Conservation (phyloP, 2,329 filamentous ascomycete species). For the Fonsecaea multimorphosa region DNA sequence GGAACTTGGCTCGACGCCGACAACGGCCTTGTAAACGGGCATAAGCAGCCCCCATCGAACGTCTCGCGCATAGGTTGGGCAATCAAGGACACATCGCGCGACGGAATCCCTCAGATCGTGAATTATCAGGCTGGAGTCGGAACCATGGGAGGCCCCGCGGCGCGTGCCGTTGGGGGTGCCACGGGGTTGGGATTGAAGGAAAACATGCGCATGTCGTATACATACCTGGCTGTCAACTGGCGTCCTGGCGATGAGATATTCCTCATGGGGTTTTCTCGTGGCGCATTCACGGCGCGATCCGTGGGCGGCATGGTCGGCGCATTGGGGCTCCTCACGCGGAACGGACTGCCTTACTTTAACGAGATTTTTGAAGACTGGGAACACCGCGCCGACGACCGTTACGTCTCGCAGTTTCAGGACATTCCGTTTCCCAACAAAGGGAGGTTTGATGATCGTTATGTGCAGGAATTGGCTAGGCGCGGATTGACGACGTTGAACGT, state of each 20-base stretch:
- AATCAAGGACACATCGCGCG: conserved; percentile 43
- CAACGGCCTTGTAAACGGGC: conserved; percentile 40
- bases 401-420: conserved; percentile 40
- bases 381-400: conserved; percentile 40
- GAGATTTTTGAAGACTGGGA: conserved; percentile 45
- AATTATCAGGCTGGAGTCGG: conserved; percentile 53
- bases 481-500: conserved; percentile 37
- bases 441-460: conserved; percentile 40
- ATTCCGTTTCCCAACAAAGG: conserved; percentile 42
- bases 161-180: conserved; percentile 35
- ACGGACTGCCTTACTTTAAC: conserved; percentile 41
- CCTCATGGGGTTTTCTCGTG: conserved; percentile 47
- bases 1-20: conserved; percentile 47
- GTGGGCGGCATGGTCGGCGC: conserved; percentile 46
- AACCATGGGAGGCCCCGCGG: conserved; percentile 38
- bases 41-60: conserved; percentile 46
- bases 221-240: conserved; percentile 47
- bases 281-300: conserved; percentile 47
- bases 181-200: conserved; percentile 39
- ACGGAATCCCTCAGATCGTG: conserved; percentile 48
- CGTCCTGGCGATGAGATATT: conserved; percentile 47
- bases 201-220: conserved; percentile 41
- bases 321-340: conserved; percentile 44
- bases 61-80: conserved; percentile 49
- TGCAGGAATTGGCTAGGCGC: conserved; percentile 37